Evolutionary conservation across 176 grass and related monocot species (phyloP).

Genomic region (Hsuehochloa calcarea): DNA sequence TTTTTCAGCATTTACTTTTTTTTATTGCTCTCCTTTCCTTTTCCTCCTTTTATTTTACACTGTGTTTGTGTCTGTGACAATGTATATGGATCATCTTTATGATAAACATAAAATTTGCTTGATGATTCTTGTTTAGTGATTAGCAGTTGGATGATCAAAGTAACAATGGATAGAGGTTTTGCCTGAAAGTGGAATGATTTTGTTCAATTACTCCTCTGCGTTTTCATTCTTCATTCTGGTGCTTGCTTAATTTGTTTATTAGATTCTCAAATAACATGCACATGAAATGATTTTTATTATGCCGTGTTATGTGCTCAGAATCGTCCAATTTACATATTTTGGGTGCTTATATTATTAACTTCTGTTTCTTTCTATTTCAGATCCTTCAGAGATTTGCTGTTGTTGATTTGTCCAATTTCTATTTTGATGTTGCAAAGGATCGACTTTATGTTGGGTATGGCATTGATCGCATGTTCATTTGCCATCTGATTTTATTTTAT

Average conservation of each 20-base stretch:
- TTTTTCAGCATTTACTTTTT: conserved; percentile 4
- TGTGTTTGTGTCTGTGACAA: background rate
- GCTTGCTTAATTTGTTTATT: background rate
- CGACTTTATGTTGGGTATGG: conserved; percentile 95
- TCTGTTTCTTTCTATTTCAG: conserved; percentile 48
- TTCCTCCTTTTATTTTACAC: background rate
- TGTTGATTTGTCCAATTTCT: conserved; percentile 97
- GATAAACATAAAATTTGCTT: conserved; percentile 2
- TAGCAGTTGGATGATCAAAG: conserved; percentile 3
- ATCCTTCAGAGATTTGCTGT: conserved; percentile 93
- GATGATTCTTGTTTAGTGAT: background rate
- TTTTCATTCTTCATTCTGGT: conserved; percentile 23
- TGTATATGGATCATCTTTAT: conserved; percentile 4
- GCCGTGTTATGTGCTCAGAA: conserved; percentile 2
- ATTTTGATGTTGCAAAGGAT: conserved; percentile 94
- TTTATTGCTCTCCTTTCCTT: background rate
- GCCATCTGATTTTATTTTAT: background rate
- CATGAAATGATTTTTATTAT: background rate
- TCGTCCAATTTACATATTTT: conserved; percentile 11
- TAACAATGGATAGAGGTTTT: background rate
- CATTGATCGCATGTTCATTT: conserved; percentile 11
- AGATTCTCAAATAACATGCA: conserved; percentile 11
- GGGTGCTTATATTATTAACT: conserved; percentile 20
- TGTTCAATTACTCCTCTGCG: background rate
- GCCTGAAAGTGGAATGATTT: conserved; percentile 7